These are phyloP conservation scores for Saccharum officinarum DNA, from an alignment of 176 grass and related monocot genomes.

Conservation along the genomic window DNA sequence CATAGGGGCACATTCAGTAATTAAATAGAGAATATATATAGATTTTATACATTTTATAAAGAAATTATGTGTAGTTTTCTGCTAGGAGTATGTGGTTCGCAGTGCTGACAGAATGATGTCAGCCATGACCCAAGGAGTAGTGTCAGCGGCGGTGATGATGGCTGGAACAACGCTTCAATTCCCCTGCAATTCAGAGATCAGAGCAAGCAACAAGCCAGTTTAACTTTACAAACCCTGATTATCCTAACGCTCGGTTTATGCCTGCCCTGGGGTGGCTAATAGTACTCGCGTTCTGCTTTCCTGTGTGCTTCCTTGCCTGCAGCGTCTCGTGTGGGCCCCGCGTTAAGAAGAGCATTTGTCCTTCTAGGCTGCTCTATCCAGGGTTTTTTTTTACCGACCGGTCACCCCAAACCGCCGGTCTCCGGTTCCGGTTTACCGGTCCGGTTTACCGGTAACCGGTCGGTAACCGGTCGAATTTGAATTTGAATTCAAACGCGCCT, in stretches of 20 bases:
- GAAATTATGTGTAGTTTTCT: neutral
- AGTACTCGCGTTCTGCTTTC: neutral
- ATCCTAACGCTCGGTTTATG: neutral
- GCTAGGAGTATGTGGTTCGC: neutral
- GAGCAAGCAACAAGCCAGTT: neutral
- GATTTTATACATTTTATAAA: neutral
- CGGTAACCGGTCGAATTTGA: too few species aligned
- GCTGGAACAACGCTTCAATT: neutral
- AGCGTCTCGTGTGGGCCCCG: neutral
- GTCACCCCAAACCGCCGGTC: too few species aligned
- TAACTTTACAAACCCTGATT: neutral
- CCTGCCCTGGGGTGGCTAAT: neutral
- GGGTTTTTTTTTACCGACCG: too few species aligned
- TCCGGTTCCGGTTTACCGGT: too few species aligned
- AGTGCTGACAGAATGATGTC: neutral
- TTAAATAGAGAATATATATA: neutral
- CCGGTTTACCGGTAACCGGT: too few species aligned
- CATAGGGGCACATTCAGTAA: neutral
- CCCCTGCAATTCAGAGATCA: neutral
- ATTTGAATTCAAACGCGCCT: too few species aligned
- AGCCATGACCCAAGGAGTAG: neutral
- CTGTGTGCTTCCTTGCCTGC: conserved; percentile 7
- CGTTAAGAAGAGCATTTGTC: conserved; percentile 20
- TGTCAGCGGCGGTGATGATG: conserved; percentile 5
- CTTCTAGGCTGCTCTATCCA: neutral